Conservation (phyloP, 441 rosid genomes). For the Gossypium aridum region DNA sequence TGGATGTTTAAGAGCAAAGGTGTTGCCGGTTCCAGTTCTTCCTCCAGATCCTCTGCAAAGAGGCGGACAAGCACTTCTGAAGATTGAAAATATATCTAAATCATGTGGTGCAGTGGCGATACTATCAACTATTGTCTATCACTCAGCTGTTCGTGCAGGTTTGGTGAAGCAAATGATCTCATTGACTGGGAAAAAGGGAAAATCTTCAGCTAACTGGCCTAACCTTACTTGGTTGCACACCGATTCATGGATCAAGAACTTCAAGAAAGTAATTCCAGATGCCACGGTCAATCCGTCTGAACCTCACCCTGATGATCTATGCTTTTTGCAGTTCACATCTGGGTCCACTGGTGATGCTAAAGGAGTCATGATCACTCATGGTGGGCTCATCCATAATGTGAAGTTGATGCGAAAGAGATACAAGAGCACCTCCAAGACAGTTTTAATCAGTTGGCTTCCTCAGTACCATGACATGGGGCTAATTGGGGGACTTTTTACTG, state of each 20-base stretch:
- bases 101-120: slow-evolving; percentile 53
- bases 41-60: slow-evolving; percentile 72
- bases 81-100: slow-evolving; percentile 60
- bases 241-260: slow-evolving; percentile 56
- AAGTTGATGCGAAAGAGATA: slow-evolving; percentile 52
- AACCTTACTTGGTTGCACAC: slow-evolving; percentile 66
- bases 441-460: slow-evolving; percentile 68
- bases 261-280: slow-evolving; percentile 17
- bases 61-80: slow-evolving; percentile 69
- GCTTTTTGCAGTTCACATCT: slow-evolving; percentile 69
- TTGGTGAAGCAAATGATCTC: slow-evolving; percentile 45
- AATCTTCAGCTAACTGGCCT: slow-evolving; percentile 46
- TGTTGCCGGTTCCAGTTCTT: slow-evolving; percentile 66
- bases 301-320: slow-evolving; percentile 40
- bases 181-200: slow-evolving; percentile 30
- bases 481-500: slow-evolving; percentile 66
- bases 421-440: slow-evolving; percentile 58
- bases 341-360: slow-evolving; percentile 79
- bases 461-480: slow-evolving; percentile 82
- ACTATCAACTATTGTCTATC: slow-evolving; percentile 47
- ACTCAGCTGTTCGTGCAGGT: slow-evolving; percentile 60
- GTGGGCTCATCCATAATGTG: slow-evolving; percentile 63
- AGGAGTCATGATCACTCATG: slow-evolving; percentile 68
- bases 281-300: slow-evolving; percentile 18
- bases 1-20: slow-evolving; percentile 60